These are phyloP conservation scores for Harringtonia lauricola DNA, from an alignment of 2,329 filamentous ascomycete species.

Conservation along the genomic window DNA sequence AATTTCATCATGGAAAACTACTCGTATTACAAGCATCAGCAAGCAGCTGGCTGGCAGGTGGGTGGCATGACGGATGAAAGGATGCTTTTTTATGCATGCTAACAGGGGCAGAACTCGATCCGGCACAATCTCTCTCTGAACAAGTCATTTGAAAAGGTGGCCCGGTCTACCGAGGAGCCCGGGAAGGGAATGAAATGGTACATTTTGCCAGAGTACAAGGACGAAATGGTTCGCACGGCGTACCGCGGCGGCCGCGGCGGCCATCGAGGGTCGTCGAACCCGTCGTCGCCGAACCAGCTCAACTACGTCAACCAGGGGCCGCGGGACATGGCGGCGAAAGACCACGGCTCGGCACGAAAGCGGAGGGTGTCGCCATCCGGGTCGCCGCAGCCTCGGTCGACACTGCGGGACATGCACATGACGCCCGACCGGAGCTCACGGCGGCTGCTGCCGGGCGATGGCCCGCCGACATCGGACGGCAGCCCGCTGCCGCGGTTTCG, in stretches of 20 bases:
- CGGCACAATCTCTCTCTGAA: constrained; percentile 93
- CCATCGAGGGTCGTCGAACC: constrained; percentile 57
- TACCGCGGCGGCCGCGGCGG: constrained; percentile 50
- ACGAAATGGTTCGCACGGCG: constrained; percentile 75
- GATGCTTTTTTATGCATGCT: too few species aligned
- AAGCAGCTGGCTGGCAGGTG: constrained; percentile 78
- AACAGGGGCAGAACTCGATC: constrained; percentile 65
- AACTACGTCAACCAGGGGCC: constrained; percentile 50
- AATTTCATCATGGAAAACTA: constrained; percentile 85
- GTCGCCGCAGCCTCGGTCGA: constrained; percentile 44
- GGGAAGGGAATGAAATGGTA: constrained; percentile 99
- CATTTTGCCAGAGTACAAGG: constrained; percentile 70
- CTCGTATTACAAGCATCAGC: constrained; percentile 80
- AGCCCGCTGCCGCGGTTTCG: constrained; percentile 51
- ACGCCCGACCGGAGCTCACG: constrained; percentile 44
- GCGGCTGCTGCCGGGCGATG: constrained; percentile 26
- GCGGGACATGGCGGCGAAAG: constrained; percentile 40
- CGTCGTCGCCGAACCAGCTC: constrained; percentile 54
- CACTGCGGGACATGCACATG: constrained; percentile 38
- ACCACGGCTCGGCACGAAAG: constrained; percentile 42
- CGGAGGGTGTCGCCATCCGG: constrained; percentile 41
- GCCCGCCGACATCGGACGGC: constrained; percentile 33
- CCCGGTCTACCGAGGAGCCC: constrained; percentile 84
- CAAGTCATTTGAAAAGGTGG: constrained; percentile 88
- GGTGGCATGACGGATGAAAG: constrained; percentile 19